Evolutionary conservation across 2,329 filamentous ascomycete genomes (phyloP), one percentile per base, ranked within the genome.

Genomic region (Botryosphaeria agaves): DNA sequence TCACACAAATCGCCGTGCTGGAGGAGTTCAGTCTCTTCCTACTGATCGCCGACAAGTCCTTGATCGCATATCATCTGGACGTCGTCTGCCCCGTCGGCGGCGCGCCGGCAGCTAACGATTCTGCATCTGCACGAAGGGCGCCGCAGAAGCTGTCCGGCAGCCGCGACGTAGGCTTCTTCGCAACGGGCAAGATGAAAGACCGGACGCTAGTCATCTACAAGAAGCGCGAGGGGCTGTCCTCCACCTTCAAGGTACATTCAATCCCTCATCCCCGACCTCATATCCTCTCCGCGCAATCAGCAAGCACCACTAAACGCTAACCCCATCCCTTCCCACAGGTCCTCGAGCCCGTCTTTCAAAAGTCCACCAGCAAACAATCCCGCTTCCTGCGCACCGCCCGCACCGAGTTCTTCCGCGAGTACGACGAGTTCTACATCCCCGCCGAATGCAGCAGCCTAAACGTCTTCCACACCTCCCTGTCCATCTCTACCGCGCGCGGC

Each of bases 391-490:
- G 73, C 12, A 68, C 69, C 7, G 83, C 83, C 14, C 74, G 70
- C 35, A 94, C 87, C 0, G 89, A 98, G 44, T 87, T 87, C 44
- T 98, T 95, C 72, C 78, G 89, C 38, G 89, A 98, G 48, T 98
- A 85, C 51, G 89, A 98, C 57, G 89, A 95, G 42, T 98, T 98
- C 56, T 98, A 95, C 57, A 85, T 98, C 42, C 89, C 89, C 0
- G 77, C 81, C 2, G 91, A 98, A 49, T 94, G 84, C 52, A 93
- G 78, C 53, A 83, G 81, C 28, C 79, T 98, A 49, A 95, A 94
- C 53, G 70, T 98, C 31, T 98, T 95, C 69, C 83, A 94, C 51
- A 83, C 78, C 1, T 91, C 84, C 37, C 78, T 98, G 31, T 83
- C 89, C 7, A 83, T 98, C 28, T 76, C 82, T 14, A 95, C 87